phyloP scores from a whole-genome alignment of 169 alveolate genomes.

The Eimeria mitis region DNA sequence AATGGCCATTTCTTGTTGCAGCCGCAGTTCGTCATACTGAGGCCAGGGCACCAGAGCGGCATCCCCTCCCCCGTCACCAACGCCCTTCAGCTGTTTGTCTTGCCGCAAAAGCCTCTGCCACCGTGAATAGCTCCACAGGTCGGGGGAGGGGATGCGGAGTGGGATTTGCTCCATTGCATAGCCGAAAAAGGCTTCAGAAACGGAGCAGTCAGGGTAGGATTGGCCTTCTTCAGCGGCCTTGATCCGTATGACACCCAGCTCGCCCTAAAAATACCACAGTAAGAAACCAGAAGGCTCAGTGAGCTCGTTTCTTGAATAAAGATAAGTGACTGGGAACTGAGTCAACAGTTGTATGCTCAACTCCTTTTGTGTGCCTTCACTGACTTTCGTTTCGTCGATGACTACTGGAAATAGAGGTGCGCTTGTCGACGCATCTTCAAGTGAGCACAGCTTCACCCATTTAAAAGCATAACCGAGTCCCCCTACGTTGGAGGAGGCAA shows the following conservation, averaged over 20 bases:
- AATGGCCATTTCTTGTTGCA: conserved; percentile 56
- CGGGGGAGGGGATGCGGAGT: conserved; percentile 73
- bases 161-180: conserved; percentile 71
- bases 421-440: conserved; percentile 7
- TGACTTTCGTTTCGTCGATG: conserved; percentile 50
- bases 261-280: conserved; percentile 19
- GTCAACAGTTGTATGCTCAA: not conserved
- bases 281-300: not conserved
- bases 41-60: conserved; percentile 80
- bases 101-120: conserved; percentile 74
- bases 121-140: conserved; percentile 62
- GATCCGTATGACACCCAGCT: conserved; percentile 65
- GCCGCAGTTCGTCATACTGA: conserved; percentile 71
- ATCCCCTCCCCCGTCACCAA: conserved; percentile 58
- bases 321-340: not conserved
- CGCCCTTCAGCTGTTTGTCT: conserved; percentile 64
- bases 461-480: conserved; percentile 22
- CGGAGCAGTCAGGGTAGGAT: conserved; percentile 52
- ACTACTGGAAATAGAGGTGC: conserved; percentile 29
- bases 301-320: not conserved
- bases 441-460: conserved; percentile 59
- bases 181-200: conserved; percentile 55
- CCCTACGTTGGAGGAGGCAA: conserved; percentile 14
- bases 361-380: not conserved
- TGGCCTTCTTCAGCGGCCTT: not conserved